Evolutionary conservation across 805 yeast species (phyloP), one percentile per base, ranked within the genome.

Genomic region (Candida sonorensis): DNA sequence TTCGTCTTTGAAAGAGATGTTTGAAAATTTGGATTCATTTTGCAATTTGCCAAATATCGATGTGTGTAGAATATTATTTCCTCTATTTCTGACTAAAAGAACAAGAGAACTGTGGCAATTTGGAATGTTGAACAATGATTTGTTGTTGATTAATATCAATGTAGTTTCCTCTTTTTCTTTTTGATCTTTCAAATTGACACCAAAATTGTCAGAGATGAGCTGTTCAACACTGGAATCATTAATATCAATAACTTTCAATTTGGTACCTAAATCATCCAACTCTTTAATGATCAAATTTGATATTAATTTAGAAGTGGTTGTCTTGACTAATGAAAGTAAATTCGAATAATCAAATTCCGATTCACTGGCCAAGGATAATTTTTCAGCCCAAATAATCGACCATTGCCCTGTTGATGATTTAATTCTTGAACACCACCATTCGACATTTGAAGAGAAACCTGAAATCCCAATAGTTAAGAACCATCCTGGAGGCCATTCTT

Each of bases 401-500:
- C 81, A 74, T 33, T 67, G 72, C 5, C 77, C 77, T 31, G 65
- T 59, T 10, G 64, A 51, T 3, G 73, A 62, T 40, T 59, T 64
- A 30, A 73, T 62, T 27, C 72, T 55, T 7, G 76, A 65, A 14
- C 72, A 74, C 72, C 72, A 72, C 72, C 77, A 69, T 34, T 57
- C 59, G 7, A 64, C 54, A 17, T 49, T 55, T 4, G 63, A 57
- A 16, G 59, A 51, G 29, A 49, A 53, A 10, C 63, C 63, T 23
- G 56, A 45, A 4, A 38, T 55, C 17, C 66, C 57, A 28, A 59
- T 61, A 4, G 69, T 58, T 26, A 74, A 46, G 45, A 72, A 69
- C 79, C 79, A 74, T 27, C 70, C 67, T 9, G 67, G 51, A 0
- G 78, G 78, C 79, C 79, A 74, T 36, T 66, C 69, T 33, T 62